phyloP scores from a whole-genome alignment of 2,329 filamentous ascomycete species.

The Hawksworthiomyces lignivorus region DNA sequence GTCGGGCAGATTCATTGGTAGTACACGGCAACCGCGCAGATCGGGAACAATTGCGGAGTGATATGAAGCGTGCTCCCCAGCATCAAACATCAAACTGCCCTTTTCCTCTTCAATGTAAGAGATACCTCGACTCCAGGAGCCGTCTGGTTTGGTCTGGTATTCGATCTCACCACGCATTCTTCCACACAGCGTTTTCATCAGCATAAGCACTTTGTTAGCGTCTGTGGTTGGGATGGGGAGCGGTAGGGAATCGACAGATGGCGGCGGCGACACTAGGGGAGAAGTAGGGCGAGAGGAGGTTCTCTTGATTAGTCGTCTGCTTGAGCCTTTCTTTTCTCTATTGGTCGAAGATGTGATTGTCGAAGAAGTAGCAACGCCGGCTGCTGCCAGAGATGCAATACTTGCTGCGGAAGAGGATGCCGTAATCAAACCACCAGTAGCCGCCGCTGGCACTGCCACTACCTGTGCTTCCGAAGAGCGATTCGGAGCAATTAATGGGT shows the following conservation, averaged over 20 bases:
- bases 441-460: conserved; percentile 16
- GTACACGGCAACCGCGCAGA: conserved; percentile 64
- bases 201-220: conserved; percentile 60
- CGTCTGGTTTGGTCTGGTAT: conserved; percentile 55
- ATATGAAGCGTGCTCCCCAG: conserved; percentile 56
- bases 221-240: conserved; percentile 57
- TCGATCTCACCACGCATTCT: conserved; percentile 73
- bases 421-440: neutral
- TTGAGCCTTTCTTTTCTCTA: conserved; percentile 36
- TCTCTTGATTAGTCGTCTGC: conserved; percentile 48
- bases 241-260: conserved; percentile 53
- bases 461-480: conserved; percentile 28
- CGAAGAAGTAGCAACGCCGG: neutral
- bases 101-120: conserved; percentile 72
- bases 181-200: conserved; percentile 73
- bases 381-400: conserved; percentile 4
- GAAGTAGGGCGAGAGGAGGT: conserved; percentile 50
- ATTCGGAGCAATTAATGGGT: conserved; percentile 27
- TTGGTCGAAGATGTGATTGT: neutral
- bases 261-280: conserved; percentile 44
- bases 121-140: conserved; percentile 61
- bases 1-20: conserved; percentile 42
- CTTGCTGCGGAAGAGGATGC: conserved; percentile 12
- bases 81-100: conserved; percentile 67
- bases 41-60: conserved; percentile 64